Base-by-base conservation (phyloP, 495 filamentous ascomycete genomes). In the Articulospora tetracladia region DNA sequence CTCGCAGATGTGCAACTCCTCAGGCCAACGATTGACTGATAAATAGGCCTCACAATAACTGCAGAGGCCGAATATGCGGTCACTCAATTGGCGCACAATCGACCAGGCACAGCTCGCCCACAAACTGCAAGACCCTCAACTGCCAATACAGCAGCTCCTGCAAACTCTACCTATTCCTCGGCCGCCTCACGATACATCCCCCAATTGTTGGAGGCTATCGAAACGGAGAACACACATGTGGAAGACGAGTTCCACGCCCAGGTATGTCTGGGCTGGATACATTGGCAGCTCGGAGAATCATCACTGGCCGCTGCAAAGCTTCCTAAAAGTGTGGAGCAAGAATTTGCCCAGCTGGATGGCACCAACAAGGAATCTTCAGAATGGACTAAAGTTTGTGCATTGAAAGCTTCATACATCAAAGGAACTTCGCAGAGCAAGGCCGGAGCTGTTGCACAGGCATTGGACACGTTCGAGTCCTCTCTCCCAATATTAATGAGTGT, bases 231-330 rank as follows among this genome's bases (percentile, higher is more conserved):
- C 4, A 62, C 39, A 10, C 58, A 61, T 54, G 72, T 72, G 26
- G 83, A 93, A 73, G 92, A 96, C 68, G 77, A 81, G 46, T 88
- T 92, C 52, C 89, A 94, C 70, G 90, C 89, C 20, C 84, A 82
- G 58, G 83, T 92, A 44, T 95, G 91, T 70, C 66, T 93, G 25
- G 92, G 84, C 54, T 93, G 90, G 90, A 74, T 95, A 61, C 85
- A 95, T 69, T 91, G 86, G 84, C 82, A 81, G 4, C 68, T 92
- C 32, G 83, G 83, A 27, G 87, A 95, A 56, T 85, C 86, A 23
- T 74, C 70, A 2, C 69, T 84, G 23, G 88, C 89, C 1, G 73
- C 82, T 25, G 73, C 75, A 32, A 80, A 77, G 19, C 76, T 95
- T 19, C 88, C 91, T 23, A 80, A 79, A 57, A 79, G 83, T 60